Conservation (phyloP, 495 filamentous ascomycete species). For the Amniculicola lignicola region DNA sequence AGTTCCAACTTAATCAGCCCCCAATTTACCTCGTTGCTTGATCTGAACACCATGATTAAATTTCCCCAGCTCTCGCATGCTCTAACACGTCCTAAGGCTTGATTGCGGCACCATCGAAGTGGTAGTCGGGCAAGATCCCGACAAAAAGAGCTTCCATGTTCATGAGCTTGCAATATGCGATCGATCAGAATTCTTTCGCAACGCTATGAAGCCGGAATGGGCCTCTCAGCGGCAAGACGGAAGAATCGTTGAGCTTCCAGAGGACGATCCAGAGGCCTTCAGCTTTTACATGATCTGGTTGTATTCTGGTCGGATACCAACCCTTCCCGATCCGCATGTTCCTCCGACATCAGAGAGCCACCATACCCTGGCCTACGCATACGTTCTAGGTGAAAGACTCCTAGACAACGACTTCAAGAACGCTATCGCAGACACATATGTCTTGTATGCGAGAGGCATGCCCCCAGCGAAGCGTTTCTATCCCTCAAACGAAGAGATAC, state of each 20-base stretch:
- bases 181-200: constrained; percentile 15
- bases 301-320: constrained; percentile 17
- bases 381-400: constrained; percentile 20
- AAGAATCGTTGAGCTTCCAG: constrained; percentile 13
- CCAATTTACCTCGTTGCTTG: too few relatives aligned
- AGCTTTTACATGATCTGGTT: constrained; percentile 21
- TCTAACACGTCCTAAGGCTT: too few relatives aligned
- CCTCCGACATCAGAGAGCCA: not conserved
- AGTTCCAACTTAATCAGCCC: too few relatives aligned
- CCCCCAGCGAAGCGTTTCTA: not conserved
- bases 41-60: too few relatives aligned
- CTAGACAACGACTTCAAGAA: constrained; percentile 22
- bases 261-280: constrained; percentile 22
- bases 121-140: constrained; percentile 4
- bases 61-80: too few relatives aligned
- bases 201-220: constrained; percentile 27
- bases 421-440: constrained; percentile 14
- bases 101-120: too few relatives aligned
- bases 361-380: constrained; percentile 21
- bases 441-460: constrained; percentile 14
- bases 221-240: not conserved
- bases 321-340: constrained; percentile 3
- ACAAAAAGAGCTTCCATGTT: constrained; percentile 6
- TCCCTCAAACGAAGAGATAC: constrained; percentile 20
- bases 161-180: constrained; percentile 23